A percentile compares a stretch with the other conserved stretches of the same genome.
Evolutionary conservation across 1,284 basidiomycete genomes (phyloP).

Genomic region (Sporisorium scitamineum): DNA sequence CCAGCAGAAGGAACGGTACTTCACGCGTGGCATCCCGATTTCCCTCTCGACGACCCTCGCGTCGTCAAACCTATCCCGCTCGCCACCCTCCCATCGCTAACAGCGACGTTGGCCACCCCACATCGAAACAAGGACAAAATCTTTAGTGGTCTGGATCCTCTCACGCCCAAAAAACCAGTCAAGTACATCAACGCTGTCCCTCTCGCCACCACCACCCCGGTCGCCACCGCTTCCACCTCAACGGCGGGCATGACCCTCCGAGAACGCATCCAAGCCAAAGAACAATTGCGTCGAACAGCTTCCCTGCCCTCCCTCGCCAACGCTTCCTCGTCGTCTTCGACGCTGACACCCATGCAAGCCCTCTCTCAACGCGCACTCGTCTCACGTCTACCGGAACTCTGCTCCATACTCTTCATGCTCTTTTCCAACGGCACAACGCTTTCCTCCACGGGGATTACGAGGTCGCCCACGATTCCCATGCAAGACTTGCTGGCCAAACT

Average conservation of each 20-base stretch:
- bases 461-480: conserved; percentile 43
- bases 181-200: conserved; percentile 6
- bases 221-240: background rate
- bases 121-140: conserved; percentile 22
- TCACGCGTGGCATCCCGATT: conserved; percentile 38
- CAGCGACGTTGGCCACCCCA: conserved; percentile 26
- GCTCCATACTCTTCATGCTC: conserved; percentile 56
- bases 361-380: conserved; percentile 47
- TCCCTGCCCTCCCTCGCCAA: conserved; percentile 22
- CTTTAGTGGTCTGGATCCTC: background rate
- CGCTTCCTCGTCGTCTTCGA: conserved; percentile 3
- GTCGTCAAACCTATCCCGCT: conserved; percentile 37
- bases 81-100: conserved; percentile 32
- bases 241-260: conserved; percentile 30
- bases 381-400: conserved; percentile 51
- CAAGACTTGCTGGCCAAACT: conserved; percentile 44
- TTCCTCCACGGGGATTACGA: conserved; percentile 22
- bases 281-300: conserved; percentile 38
- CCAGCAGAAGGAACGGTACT: conserved; percentile 23
- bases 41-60: conserved; percentile 31
- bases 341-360: conserved; percentile 28
- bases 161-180: conserved; percentile 21
- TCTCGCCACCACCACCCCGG: background rate
- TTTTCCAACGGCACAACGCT: conserved; percentile 50
- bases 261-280: conserved; percentile 57